Base-by-base conservation (phyloP, 2,329 filamentous ascomycete species). In the Penicillium rolfsii region DNA sequence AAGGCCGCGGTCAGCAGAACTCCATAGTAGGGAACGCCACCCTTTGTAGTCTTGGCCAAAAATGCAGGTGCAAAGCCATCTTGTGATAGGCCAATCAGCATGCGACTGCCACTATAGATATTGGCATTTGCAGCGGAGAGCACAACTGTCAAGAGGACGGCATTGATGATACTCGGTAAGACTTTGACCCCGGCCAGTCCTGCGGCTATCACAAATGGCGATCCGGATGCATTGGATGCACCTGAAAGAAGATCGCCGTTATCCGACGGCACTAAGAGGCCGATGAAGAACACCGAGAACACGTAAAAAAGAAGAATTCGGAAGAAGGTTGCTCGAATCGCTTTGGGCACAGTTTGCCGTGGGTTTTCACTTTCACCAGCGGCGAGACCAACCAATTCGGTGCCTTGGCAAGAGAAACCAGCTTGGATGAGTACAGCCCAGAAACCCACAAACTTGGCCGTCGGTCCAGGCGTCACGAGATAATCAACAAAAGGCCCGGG, bases 131-230 rank as follows among this genome's bases (percentile, higher is more conserved):
- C 63, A 22, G 63, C 63, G 3, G 63, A 65, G 14, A 65, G 43
- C 11, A 63, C 63, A 4, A 63, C 58, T 9, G 60, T 65, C 48
- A 65, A 48, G 5, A 65, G 26, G 7, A 62, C 60, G 1, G 63
- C 60, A 43, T 65, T 65, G 30, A 65, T 63, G 19, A 65, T 53
- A 6, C 55, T 48, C 1, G 63, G 63, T 5, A 65, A 49, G 22
- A 55, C 58, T n/a, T 59, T 57, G 19, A 65, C 53, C 9, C 63
- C 63, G 3, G 60, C 63, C 6, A 58, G 16, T 43, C 60, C 49
- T n/a, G 58, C 58, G 22, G 63, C 63, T 38, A 65, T 63, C 14
- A 65, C 63, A 28, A 65, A 65, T n/a, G 63, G 63, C 9, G 60
- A 63, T n/a, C 55, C 63, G 1, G 52, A 41, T 52, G 63, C 63